Percentiles rank a stretch among this genome's conserved stretches.
phyloP scores from a whole-genome alignment of 1,284 basidiomycete species.

The Phaffia rhodozyma region DNA sequence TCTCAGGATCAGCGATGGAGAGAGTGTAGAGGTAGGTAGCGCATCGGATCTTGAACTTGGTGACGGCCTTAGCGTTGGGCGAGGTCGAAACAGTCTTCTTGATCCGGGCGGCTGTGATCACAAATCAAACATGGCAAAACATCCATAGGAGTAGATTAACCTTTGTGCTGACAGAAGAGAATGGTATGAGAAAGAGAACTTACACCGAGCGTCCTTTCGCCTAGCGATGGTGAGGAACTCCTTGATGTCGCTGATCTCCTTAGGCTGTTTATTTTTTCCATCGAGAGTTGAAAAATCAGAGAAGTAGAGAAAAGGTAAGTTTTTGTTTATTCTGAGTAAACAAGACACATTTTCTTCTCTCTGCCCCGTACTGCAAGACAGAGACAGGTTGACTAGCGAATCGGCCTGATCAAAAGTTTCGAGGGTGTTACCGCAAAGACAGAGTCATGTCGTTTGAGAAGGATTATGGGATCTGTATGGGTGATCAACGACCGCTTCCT shows the following conservation, averaged over 20 bases:
- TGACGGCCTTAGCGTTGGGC: constrained; percentile 27
- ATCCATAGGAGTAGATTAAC: not conserved
- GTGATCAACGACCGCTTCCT: no score
- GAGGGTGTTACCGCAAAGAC: no score
- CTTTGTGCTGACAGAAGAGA: constrained; percentile 3
- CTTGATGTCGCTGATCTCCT: constrained; percentile 98
- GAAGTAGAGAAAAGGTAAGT: no score
- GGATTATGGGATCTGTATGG: no score
- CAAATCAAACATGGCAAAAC: not conserved
- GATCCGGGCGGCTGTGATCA: constrained; percentile 71
- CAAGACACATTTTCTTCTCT: no score
- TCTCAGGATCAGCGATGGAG: constrained; percentile 87
- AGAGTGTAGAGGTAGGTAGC: constrained; percentile 96
- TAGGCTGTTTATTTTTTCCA: constrained; percentile 49
- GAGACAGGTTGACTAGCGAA: no score
- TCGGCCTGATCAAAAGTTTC: no score
- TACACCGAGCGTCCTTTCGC: constrained; percentile 50
- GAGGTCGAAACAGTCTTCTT: constrained; percentile 59
- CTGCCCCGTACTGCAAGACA: no score
- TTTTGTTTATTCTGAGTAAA: no score
- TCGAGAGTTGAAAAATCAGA: no score
- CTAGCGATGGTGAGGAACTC: constrained; percentile 93
- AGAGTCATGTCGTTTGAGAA: no score
- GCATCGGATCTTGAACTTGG: constrained; percentile 94
- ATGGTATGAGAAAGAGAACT: constrained; percentile 22